phyloP scores from a whole-genome alignment of 495 filamentous ascomycete genomes.

The Trypethelium eluteriae region DNA sequence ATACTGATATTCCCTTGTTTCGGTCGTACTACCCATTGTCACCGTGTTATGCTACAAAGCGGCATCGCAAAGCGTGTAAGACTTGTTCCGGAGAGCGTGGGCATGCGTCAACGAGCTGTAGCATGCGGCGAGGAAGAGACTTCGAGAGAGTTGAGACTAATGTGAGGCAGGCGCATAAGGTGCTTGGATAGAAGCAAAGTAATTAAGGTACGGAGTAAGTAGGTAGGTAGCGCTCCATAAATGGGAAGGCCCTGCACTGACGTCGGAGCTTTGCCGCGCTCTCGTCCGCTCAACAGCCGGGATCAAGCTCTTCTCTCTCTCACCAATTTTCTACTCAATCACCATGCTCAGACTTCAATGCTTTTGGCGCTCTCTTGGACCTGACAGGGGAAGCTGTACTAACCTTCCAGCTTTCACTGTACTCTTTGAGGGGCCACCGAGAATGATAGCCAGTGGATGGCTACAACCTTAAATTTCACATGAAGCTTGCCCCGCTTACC shows the following conservation, averaged over 20 bases:
- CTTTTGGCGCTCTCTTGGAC: background rate
- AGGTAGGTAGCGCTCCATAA: too few relatives aligned
- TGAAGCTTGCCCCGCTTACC: conserved; percentile 6
- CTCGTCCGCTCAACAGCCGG: background rate
- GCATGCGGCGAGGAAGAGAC: too few relatives aligned
- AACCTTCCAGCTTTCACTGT: background rate
- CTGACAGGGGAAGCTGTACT: background rate
- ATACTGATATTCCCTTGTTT: conserved; percentile 15
- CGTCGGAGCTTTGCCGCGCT: conserved; percentile 1
- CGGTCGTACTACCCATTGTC: conserved; percentile 4
- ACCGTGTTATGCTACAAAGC: background rate
- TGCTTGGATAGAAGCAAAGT: too few relatives aligned
- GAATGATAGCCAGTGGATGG: background rate
- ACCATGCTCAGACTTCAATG: background rate
- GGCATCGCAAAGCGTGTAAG: background rate
- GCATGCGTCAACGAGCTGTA: too few relatives aligned
- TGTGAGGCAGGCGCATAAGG: background rate
- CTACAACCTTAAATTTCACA: background rate
- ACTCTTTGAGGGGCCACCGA: background rate
- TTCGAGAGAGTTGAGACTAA: background rate
- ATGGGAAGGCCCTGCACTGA: background rate
- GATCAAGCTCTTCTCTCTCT: background rate
- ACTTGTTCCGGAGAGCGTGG: background rate
- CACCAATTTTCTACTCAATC: background rate
- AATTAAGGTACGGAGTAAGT: too few relatives aligned